Evolutionary conservation across 768 basidiomycete species (phyloP), one percentile per base, ranked within the genome.

Genomic region (Boletales sp.): DNA sequence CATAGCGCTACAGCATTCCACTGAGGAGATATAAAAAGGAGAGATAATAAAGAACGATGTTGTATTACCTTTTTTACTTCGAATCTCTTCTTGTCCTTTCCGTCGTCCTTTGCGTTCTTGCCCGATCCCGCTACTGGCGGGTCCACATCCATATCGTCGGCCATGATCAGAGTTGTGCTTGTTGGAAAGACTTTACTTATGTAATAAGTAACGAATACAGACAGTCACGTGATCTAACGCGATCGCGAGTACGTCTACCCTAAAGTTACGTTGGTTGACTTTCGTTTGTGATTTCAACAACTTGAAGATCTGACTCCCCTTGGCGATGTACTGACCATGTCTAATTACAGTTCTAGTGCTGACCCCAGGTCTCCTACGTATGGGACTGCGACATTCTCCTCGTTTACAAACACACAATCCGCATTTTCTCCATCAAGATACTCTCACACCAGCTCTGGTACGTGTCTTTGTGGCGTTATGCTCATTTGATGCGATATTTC

Each of bases 1-100:
- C 96, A 99, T 0, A 99, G 77, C 2, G 96, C 81, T 46, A 98
- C 96, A 12, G 96, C 96, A 63, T 98, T 97, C 96, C 96, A 99
- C 96, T 99, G 55, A 25, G 34, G 25, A 32, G 28, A 31, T 46
- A 51, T 19, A 41, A 6, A 48, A 46, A 21, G 34, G n/a, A 12
- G 11, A 5, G 42, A 45, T 14, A 50, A 50, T 35, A 35, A 44
- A 17, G 48, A 34, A 43, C 3, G 35, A 47, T 18, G 34, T 49
- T 15, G 3, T 10, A 70, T 39, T 47, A 95, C 95, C 90, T 99
- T 98, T 80, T 99, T 99, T 56, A 99, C 96, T 70, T 98, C 94
- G 65, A 99, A 99, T 54, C 90, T 75, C 63, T 89, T 86, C 73
- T 92, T 92, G 25, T 78, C 75, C 68, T 87, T 87, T 46, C 57